These are phyloP conservation scores for Trifolium pratense DNA, from an alignment of 306 rosid genomes.

Conservation along the genomic window DNA sequence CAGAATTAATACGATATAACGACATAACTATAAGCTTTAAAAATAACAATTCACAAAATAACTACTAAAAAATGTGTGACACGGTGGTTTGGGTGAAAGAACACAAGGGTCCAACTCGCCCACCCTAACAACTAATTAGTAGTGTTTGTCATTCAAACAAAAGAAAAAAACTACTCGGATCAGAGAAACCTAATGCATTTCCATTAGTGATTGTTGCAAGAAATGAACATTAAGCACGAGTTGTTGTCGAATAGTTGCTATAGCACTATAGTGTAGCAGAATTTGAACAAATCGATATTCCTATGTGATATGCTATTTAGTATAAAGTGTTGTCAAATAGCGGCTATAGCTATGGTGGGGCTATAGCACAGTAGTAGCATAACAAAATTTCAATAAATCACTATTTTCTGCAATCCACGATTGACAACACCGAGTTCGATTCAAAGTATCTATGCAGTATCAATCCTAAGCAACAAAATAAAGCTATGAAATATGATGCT, in stretches of 20 bases:
- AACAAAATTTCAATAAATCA: not conserved
- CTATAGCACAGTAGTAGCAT: not conserved
- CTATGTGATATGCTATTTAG: not conserved
- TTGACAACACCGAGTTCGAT: not conserved
- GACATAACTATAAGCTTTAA: constrained; percentile 33
- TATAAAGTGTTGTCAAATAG: not conserved
- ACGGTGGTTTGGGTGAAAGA: not conserved
- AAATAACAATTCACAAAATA: constrained; percentile 7
- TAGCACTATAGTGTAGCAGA: not conserved
- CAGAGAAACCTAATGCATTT: constrained; percentile 35
- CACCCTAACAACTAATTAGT: not conserved
- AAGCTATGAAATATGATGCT: constrained; percentile 4
- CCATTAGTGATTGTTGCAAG: constrained; percentile 28
- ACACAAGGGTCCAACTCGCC: not conserved
- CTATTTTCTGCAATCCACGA: not conserved
- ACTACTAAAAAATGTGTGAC: constrained; percentile 8
- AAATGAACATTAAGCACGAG: constrained; percentile 30
- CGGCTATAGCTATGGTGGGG: not conserved
- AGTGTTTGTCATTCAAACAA: not conserved
- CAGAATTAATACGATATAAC: constrained; percentile 31
- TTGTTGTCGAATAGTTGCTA: not conserved
- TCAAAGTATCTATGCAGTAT: constrained; percentile 5
- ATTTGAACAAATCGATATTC: not conserved
- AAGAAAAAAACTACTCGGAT: constrained; percentile 31
- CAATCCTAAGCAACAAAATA: constrained; percentile 25